These are phyloP conservation scores for Parachlorella kessleri DNA, from an alignment of 139 green algal species.

Conservation along the genomic window DNA sequence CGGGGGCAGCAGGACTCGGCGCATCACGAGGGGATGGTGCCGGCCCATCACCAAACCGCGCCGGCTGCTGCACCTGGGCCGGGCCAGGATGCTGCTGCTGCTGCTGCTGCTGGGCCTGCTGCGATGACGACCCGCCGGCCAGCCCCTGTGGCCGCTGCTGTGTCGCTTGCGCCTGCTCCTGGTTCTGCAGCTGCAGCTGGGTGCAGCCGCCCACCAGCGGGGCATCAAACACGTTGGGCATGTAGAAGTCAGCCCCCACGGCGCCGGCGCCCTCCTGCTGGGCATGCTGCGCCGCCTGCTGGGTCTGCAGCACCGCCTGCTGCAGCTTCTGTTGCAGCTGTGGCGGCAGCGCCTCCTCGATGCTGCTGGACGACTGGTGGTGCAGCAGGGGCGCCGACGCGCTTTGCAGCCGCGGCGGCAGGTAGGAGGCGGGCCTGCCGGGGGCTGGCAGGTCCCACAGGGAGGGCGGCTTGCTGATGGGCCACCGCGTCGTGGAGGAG, in stretches of 20 bases:
- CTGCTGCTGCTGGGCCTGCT: slow-evolving; percentile 8
- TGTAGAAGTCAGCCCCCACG: too few relatives aligned
- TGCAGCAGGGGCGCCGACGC: not conserved
- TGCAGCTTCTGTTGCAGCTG: too few relatives aligned
- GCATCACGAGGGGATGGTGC: too few relatives aligned
- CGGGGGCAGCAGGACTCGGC: not conserved
- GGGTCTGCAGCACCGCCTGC: too few relatives aligned
- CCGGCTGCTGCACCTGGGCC: slow-evolving; percentile 8
- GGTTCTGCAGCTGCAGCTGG: not conserved
- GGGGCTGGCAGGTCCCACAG: not conserved
- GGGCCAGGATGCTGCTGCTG: slow-evolving; percentile 4
- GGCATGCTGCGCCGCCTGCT: not conserved
- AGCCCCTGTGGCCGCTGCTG: slow-evolving; percentile 24
- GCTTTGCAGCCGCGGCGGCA: not conserved
- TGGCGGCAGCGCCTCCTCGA: not conserved
- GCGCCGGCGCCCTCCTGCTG: not conserved
- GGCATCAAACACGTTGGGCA: too few relatives aligned
- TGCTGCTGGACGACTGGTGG: not conserved
- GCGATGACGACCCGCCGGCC: not conserved
- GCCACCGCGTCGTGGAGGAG: not conserved
- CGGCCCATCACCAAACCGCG: not conserved
- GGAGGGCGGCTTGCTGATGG: not conserved
- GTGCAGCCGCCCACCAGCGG: not conserved
- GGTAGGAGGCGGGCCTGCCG: not conserved
- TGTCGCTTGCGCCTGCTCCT: not conserved